These are phyloP conservation scores for Podospora fimiseda DNA, from an alignment of 495 filamentous ascomycete species.

Conservation along the genomic window DNA sequence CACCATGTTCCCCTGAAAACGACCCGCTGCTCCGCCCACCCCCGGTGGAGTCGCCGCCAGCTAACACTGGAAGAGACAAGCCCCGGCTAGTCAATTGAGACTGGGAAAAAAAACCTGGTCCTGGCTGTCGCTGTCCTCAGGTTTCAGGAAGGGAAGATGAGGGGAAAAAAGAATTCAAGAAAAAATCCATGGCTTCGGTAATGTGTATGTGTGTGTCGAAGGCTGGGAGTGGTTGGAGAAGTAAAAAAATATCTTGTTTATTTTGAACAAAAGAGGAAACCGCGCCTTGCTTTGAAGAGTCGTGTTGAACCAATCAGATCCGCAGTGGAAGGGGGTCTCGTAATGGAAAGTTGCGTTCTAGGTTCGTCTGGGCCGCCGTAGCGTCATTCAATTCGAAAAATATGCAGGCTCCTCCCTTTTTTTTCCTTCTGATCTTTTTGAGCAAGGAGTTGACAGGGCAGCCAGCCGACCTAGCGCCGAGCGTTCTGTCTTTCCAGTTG, in stretches of 20 bases:
- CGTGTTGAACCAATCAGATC: constrained; percentile 18
- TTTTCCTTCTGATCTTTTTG: too few relatives aligned
- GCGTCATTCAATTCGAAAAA: constrained; percentile 3
- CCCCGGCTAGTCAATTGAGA: not conserved
- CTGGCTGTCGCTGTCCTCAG: constrained; percentile 6
- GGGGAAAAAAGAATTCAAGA: not conserved
- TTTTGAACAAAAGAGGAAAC: constrained; percentile 23
- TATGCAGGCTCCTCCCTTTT: constrained; percentile 11
- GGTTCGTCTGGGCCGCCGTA: constrained; percentile 21
- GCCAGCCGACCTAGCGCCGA: not conserved
- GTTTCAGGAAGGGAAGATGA: not conserved
- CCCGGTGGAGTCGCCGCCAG: constrained; percentile 3
- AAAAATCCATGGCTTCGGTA: too few relatives aligned
- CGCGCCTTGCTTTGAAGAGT: constrained; percentile 18
- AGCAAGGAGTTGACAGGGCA: not conserved
- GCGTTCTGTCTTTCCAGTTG: not conserved
- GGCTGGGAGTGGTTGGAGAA: not conserved
- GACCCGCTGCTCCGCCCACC: constrained; percentile 3
- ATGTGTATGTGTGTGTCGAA: too few relatives aligned
- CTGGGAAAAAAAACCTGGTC: constrained; percentile 6
- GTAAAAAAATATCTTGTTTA: constrained; percentile 20
- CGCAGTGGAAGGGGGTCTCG: constrained; percentile 15
- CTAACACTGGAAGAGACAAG: not conserved
- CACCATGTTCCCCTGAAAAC: constrained; percentile 12
- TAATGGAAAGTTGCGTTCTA: constrained; percentile 20